Evolutionary conservation across 2,329 filamentous ascomycete species (phyloP).

Genomic region (Alternaria ventricosa): DNA sequence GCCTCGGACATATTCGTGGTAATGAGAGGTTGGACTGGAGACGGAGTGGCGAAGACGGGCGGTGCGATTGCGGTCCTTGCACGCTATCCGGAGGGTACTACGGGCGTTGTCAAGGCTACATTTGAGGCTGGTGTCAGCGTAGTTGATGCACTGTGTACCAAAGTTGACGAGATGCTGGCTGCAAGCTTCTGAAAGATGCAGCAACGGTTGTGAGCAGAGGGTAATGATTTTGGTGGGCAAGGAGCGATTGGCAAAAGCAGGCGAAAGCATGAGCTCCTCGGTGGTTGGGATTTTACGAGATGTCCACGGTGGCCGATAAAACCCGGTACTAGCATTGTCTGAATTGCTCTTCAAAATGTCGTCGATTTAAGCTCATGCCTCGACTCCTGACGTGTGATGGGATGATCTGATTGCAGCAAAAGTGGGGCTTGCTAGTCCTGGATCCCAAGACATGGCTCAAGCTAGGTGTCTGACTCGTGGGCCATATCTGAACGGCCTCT

Average conservation of each 20-base stretch:
- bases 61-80: slow-evolving; percentile 1
- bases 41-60: neutral
- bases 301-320: neutral
- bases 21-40: neutral
- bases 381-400: neutral
- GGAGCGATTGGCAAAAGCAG: neutral
- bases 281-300: neutral
- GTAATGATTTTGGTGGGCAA: neutral
- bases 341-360: neutral
- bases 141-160: neutral
- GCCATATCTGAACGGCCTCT: neutral
- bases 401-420: neutral
- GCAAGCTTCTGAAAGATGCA: neutral
- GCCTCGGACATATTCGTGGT: neutral
- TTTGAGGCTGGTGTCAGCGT: neutral
- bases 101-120: slow-evolving; percentile 1
- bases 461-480: neutral
- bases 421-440: neutral
- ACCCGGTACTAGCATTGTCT: neutral
- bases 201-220: neutral
- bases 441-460: neutral
- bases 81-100: neutral
- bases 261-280: neutral
- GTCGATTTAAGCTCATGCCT: slow-evolving; percentile 5
- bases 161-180: neutral